Evolutionary conservation across 2,329 filamentous ascomycete genomes (phyloP).

Genomic region (Mariannaea sp.): DNA sequence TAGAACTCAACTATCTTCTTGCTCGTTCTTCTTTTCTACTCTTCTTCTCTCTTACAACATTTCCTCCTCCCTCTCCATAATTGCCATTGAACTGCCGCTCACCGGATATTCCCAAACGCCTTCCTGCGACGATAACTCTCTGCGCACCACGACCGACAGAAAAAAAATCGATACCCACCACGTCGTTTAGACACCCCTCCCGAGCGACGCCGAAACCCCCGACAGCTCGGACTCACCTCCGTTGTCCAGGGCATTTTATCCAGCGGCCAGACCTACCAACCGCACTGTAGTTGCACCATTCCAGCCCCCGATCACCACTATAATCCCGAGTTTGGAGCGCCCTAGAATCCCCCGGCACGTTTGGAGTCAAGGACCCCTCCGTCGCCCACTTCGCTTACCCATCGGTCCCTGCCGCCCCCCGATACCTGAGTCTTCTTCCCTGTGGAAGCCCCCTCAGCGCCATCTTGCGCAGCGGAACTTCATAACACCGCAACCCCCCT

Average conservation of each 20-base stretch:
- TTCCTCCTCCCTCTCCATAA: not conserved
- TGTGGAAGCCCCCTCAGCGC: slow-evolving; percentile 9
- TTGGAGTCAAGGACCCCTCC: not conserved
- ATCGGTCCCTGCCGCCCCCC: slow-evolving; percentile 12
- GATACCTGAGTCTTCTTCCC: slow-evolving; percentile 2
- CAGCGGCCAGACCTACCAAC: not conserved
- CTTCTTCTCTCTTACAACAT: not conserved
- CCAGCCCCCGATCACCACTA: not conserved
- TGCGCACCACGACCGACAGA: not conserved
- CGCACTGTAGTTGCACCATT: not conserved
- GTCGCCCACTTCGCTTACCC: too few species aligned
- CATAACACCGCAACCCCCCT: slow-evolving; percentile 5
- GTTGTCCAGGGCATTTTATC: not conserved
- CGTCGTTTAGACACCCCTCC: slow-evolving; percentile 5
- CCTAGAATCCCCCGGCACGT: not conserved
- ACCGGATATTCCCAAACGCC: not conserved
- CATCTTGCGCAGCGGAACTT: slow-evolving; percentile 14
- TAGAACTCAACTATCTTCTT: not conserved
- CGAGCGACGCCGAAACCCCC: slow-evolving; percentile 12
- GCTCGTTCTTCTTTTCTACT: not conserved
- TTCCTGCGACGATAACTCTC: not conserved
- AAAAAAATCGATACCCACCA: not conserved
- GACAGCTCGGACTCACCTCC: slow-evolving; percentile 5
- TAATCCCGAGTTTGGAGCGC: slow-evolving; percentile 6
- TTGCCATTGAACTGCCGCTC: not conserved